These are phyloP conservation scores for Malassezia restricta DNA, from an alignment of 1,284 basidiomycete genomes.

Conservation along the genomic window DNA sequence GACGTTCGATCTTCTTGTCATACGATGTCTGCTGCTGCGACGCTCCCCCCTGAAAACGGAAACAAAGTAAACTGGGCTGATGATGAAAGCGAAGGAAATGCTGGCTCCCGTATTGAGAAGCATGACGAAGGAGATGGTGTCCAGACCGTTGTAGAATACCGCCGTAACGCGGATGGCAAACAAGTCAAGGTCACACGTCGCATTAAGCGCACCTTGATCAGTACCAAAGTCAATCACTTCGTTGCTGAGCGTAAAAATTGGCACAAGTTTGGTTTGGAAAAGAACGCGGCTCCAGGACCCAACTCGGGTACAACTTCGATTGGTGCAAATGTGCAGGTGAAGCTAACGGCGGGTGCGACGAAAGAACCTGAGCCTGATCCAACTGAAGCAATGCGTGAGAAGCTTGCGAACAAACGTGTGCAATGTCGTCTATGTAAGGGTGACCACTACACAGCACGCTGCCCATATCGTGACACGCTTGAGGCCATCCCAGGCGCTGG, in stretches of 20 bases:
- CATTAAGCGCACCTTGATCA: conserved; percentile 75
- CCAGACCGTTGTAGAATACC: conserved; percentile 70
- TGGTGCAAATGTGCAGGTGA: conserved; percentile 76
- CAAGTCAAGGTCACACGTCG: conserved; percentile 83
- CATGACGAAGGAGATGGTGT: conserved; percentile 81
- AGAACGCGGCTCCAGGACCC: conserved; percentile 73
- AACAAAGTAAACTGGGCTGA: conserved; percentile 41
- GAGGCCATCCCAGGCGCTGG: conserved; percentile 56
- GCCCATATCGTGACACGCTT: conserved; percentile 88
- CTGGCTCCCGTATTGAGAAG: conserved; percentile 45
- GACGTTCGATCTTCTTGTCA: background rate
- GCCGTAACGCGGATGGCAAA: conserved; percentile 79
- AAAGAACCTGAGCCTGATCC: conserved; percentile 56
- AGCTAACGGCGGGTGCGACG: conserved; percentile 60
- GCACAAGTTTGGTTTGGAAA: conserved; percentile 88
- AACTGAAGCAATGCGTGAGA: conserved; percentile 60
- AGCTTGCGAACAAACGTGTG: conserved; percentile 67
- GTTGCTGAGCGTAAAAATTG: conserved; percentile 87
- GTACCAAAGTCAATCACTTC: conserved; percentile 79
- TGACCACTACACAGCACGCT: conserved; percentile 93
- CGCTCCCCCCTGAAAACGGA: conserved; percentile 1
- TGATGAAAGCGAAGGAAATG: conserved; percentile 31
- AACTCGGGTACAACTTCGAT: conserved; percentile 78
- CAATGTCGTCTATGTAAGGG: conserved; percentile 89
- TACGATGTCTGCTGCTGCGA: conserved; percentile 11